These are phyloP conservation scores for Panaeolus cyanescens DNA, from an alignment of 768 basidiomycete species.

Conservation along the genomic window DNA sequence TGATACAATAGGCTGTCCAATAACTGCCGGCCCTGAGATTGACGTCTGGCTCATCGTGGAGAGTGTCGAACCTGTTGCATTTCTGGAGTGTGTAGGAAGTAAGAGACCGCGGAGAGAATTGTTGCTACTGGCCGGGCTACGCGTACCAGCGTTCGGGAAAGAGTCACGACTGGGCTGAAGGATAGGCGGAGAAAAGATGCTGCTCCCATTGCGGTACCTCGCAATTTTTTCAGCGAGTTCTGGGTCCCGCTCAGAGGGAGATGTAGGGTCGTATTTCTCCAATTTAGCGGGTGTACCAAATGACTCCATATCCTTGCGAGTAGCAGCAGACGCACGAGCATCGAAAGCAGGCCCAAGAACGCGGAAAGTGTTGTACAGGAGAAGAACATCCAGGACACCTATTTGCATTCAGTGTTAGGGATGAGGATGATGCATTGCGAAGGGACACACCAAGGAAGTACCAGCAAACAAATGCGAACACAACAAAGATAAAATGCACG, in stretches of 20 bases:
- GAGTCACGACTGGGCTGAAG: slow-evolving; percentile 2
- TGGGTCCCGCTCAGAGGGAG: slow-evolving; percentile 9
- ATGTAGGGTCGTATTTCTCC: slow-evolving; percentile 15
- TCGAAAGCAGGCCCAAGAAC: slow-evolving; percentile 57
- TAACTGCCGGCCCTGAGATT: not conserved
- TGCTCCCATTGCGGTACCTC: slow-evolving; percentile 18
- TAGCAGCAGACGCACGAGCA: slow-evolving; percentile 26
- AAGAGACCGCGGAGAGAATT: not conserved
- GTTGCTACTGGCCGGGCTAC: slow-evolving; percentile 7
- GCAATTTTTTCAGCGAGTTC: slow-evolving; percentile 21
- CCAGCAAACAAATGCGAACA: slow-evolving; percentile 54
- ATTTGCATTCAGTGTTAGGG: slow-evolving; percentile 7
- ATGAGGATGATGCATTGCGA: not conserved
- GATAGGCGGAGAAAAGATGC: slow-evolving; percentile 3
- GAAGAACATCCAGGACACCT: slow-evolving; percentile 66
- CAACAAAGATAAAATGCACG: slow-evolving; percentile 46
- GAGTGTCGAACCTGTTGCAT: not conserved
- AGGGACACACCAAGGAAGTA: slow-evolving; percentile 52
- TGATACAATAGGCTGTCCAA: not conserved
- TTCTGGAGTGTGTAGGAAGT: not conserved
- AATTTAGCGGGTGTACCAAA: slow-evolving; percentile 23
- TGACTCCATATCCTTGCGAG: slow-evolving; percentile 31
- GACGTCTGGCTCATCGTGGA: not conserved
- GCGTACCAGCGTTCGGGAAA: slow-evolving; percentile 4
- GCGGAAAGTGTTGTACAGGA: slow-evolving; percentile 72